Percentiles rank a stretch among this genome's conserved stretches.
phyloP scores from a whole-genome alignment of 2,329 filamentous ascomycete genomes.

The Colletotrichum sp. region DNA sequence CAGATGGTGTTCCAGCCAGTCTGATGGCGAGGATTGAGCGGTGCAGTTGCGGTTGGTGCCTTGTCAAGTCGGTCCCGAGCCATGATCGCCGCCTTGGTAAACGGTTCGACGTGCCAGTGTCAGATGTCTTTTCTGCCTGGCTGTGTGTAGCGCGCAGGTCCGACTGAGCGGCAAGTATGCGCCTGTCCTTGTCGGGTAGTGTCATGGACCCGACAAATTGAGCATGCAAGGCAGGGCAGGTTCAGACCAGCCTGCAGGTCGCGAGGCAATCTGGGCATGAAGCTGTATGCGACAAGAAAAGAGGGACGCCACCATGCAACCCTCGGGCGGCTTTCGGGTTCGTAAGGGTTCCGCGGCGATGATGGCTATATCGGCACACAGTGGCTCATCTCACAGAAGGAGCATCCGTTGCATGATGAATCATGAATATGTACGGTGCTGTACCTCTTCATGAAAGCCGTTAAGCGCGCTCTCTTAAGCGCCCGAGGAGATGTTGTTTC shows the following conservation, averaged over 20 bases:
- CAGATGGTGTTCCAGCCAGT: conserved; percentile 12
- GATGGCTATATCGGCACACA: conserved; percentile 7
- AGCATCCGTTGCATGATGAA: background rate
- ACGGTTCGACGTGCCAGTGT: background rate
- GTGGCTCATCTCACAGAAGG: background rate
- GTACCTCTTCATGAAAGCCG: background rate
- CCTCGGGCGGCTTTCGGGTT: conserved; percentile 15
- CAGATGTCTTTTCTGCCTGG: background rate
- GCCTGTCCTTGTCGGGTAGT: background rate
- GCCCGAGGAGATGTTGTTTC: background rate
- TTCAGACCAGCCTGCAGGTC: conserved; percentile 9
- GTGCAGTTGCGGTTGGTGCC: background rate
- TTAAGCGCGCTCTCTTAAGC: background rate
- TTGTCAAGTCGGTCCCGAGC: conserved; percentile 11
- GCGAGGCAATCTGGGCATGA: background rate
- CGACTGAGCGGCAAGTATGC: background rate
- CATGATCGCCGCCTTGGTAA: background rate
- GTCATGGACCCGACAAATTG: background rate
- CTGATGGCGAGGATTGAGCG: conserved; percentile 14
- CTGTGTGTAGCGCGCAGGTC: background rate
- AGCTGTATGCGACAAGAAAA: background rate
- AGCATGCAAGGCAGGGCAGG: background rate
- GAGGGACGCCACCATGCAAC: conserved; percentile 7
- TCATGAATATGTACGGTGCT: background rate
- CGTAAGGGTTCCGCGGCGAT: background rate